Percentiles rank a stretch among this genome's conserved stretches.
Conservation (phyloP, 345 rosid genomes). For the Clausena lansium region DNA sequence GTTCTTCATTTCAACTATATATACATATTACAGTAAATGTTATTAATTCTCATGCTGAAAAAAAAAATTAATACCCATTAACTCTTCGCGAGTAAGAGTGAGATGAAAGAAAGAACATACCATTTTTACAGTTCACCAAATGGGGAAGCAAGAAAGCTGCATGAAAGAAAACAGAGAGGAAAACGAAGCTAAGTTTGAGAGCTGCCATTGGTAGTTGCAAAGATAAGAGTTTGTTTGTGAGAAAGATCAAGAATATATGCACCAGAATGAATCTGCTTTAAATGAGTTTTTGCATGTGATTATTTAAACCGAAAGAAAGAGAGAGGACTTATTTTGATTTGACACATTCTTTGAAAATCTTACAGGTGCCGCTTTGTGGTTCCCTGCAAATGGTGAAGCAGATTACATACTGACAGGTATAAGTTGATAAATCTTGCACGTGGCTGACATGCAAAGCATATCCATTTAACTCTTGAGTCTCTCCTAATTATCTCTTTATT, state of each 20-base stretch:
- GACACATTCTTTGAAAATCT: not conserved
- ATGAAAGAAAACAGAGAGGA: conserved; percentile 12
- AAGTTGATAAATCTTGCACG: conserved; percentile 1
- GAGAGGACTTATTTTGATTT: not conserved
- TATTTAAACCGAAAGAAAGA: not conserved
- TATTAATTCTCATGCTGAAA: not conserved
- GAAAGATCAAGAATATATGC: not conserved
- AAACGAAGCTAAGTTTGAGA: conserved; percentile 11
- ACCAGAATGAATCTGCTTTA: too few species aligned
- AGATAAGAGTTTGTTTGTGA: not conserved
- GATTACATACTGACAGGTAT: not conserved
- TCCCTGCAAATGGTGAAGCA: not conserved
- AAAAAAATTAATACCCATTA: not conserved
- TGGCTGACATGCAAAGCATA: conserved; percentile 25
- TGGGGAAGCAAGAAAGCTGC: conserved; percentile 37
- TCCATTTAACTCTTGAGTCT: too few species aligned
- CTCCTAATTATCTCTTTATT: too few species aligned
- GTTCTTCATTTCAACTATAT: not conserved
- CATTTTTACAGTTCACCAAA: conserved; percentile 20
- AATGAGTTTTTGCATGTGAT: too few species aligned
- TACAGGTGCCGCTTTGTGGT: conserved; percentile 21
- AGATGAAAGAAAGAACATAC: conserved; percentile 10
- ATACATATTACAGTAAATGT: not conserved
- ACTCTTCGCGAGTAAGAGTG: not conserved
- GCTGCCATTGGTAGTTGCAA: conserved; percentile 21